Evolutionary conservation across 176 grass and related monocot species (phyloP), one percentile per base, ranked within the genome.

Genomic region (Paspalum notatum): DNA sequence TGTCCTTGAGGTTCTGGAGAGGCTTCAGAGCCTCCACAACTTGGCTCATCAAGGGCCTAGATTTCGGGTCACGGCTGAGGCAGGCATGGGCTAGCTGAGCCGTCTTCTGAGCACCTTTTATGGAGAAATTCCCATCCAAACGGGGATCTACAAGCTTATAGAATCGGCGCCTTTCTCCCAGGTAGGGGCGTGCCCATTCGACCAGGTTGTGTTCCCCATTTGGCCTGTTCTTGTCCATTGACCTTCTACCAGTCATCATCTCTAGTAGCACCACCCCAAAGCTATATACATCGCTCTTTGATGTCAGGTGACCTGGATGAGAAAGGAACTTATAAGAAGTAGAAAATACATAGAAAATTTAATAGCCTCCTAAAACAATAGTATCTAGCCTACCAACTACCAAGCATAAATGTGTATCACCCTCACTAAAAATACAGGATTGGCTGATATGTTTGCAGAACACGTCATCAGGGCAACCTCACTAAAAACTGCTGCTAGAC

Each of bases 151-250:
- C 91, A 60, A 96, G 83, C 64, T 88, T 89, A 71, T 96, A 92
- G 72, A 96, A 90, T 70, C 86, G 70, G 2, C 93, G 74, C 49
- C 89, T 85, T 87, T 96, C 93, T 45, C 87, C 87, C 18, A 96
- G 85, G 77, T 88, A 85, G 27, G 93, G 93, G 2, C 87, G 90
- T 0, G 86, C 93, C 90, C 93, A 96, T 82, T 96, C 90, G 40
- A 96, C 90, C 61, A 96, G 71, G 63, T 99, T 99, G 58, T 99
- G 97, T 75, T 99, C 97, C 39, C 97, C 97, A 55, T 95, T 99
- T 56, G 93, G 97, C 49, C 89, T 88, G 73, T 95, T 96, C 82
- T 91, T 90, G 82, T 96, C 93, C 87, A 96, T 90, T 50, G 86
- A 92, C 77, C 90, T 86, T 45, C 93, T 87, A 66, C 93, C 93